Base-by-base conservation (phyloP, 2,329 filamentous ascomycete species). In the Fusarium coffeatum region DNA sequence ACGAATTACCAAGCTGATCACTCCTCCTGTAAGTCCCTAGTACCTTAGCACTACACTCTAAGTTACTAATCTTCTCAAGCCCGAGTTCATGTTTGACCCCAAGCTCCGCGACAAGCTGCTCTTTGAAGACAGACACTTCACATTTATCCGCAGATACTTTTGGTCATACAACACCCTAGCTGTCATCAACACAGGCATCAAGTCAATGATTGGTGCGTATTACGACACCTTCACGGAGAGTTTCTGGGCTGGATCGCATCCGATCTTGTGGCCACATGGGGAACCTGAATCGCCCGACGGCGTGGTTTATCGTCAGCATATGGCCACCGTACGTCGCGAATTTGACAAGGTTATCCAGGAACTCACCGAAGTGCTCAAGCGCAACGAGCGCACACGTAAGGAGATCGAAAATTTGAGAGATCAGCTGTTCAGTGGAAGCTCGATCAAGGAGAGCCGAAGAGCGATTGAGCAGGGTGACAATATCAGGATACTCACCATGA, bases 381-480 rank as follows among this genome's bases (percentile, higher is more conserved):
- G 84, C 58, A 89, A 89, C 60, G 84, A 87, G 69, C 81, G 83
- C 49, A 82, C 85, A 18, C 78, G 86, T 20, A 84, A 83, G 53
- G 86, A 89, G 73, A 88, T 89, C 48, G 79, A 84, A 54, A 85
- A 83, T 6, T 74, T 90, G 61, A 80, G 88, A 55, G 88, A 90
- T 63, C 88, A 90, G 74, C 82, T 90, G 1, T 90, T 90, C 76
- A 86, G 82, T 37, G 88, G 88, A 4, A 90, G 88, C n/a, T 85
- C 83, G 4, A 88, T 91, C 58, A 85, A 88, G 71, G 88, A 90
- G 75, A 86, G 83, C 42, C 79, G 88, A 16, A 85, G 88, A 69
- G 87, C 86, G 18, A 88, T 91, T 37, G 87, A 90, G 59, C 88
- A 90, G 74, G 88, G 88, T 3, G 84, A 89, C 65, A 89, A 89